Percentiles rank a stretch among this genome's conserved stretches.
Conservation (phyloP, 1,284 basidiomycete genomes). For the Fistulinella staudtii region DNA sequence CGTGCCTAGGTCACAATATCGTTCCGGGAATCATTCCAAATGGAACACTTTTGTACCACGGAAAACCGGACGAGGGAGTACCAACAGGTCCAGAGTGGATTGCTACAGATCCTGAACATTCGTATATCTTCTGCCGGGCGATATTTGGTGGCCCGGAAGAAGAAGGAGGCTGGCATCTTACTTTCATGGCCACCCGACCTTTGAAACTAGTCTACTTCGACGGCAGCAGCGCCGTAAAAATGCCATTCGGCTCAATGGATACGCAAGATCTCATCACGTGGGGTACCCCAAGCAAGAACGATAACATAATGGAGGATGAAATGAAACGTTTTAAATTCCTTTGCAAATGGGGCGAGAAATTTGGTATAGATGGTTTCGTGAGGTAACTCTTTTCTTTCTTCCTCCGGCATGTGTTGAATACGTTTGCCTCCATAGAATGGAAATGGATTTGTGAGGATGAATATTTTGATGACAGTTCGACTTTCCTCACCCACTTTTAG, state of each 20-base stretch:
- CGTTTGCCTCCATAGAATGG: slow-evolving; percentile 41
- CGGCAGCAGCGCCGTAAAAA: slow-evolving; percentile 39
- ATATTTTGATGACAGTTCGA: neutral
- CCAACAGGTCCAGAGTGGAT: slow-evolving; percentile 39
- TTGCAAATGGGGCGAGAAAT: slow-evolving; percentile 35
- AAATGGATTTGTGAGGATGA: slow-evolving; percentile 46
- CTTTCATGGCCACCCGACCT: slow-evolving; percentile 34
- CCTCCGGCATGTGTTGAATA: slow-evolving; percentile 1
- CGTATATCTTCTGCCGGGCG: slow-evolving; percentile 33
- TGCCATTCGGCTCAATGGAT: slow-evolving; percentile 37
- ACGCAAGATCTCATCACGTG: slow-evolving; percentile 41
- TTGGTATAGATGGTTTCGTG: slow-evolving; percentile 38
- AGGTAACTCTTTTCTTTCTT: slow-evolving; percentile 23
- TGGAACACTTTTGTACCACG: slow-evolving; percentile 44
- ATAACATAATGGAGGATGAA: slow-evolving; percentile 23
- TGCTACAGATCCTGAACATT: slow-evolving; percentile 44
- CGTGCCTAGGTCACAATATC: slow-evolving; percentile 38
- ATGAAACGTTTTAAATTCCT: slow-evolving; percentile 29
- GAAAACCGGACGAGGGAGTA: slow-evolving; percentile 21
- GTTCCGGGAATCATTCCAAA: slow-evolving; percentile 40
- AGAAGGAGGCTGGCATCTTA: slow-evolving; percentile 37
- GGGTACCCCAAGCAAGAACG: slow-evolving; percentile 26
- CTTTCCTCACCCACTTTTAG: slow-evolving; percentile 25
- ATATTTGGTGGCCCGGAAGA: neutral
- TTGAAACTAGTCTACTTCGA: slow-evolving; percentile 45